A percentile compares a stretch with the other conserved stretches of the same genome.
These are phyloP conservation scores for Cornus controversa DNA, from an alignment of 148 eudicot species.

Conservation along the genomic window DNA sequence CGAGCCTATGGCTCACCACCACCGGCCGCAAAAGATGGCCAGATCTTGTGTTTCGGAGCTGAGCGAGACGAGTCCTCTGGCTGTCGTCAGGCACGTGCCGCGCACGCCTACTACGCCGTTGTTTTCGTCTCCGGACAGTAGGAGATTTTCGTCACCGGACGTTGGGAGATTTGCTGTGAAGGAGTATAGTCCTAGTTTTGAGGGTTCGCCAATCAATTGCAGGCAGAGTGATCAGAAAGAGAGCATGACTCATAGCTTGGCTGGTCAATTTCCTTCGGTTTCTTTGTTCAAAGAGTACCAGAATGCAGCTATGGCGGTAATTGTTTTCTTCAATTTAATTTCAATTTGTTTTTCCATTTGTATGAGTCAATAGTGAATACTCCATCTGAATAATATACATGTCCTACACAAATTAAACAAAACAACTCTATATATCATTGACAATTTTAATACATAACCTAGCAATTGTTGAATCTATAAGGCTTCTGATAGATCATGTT, in stretches of 20 bases:
- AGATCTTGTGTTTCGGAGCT: conserved; percentile 37
- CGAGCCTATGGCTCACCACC: conserved; percentile 18
- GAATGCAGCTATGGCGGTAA: conserved; percentile 83
- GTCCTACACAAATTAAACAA: neutral
- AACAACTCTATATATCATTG: neutral
- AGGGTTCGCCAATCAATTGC: conserved; percentile 28
- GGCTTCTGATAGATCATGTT: neutral
- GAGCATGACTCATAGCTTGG: conserved; percentile 52
- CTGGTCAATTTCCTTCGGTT: conserved; percentile 74
- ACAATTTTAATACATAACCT: neutral
- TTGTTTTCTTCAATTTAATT: neutral
- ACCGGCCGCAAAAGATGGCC: conserved; percentile 48
- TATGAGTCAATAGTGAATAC: no score
- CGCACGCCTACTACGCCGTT: conserved; percentile 33
- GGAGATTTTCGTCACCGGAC: neutral
- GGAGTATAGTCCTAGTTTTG: conserved; percentile 30
- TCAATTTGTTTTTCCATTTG: neutral
- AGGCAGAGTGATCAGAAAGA: conserved; percentile 31
- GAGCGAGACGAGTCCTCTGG: conserved; percentile 39
- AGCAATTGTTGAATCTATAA: neutral
- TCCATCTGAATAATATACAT: neutral
- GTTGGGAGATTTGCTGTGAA: conserved; percentile 19
- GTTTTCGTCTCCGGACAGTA: conserved; percentile 29
- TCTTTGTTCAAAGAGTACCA: conserved; percentile 84
- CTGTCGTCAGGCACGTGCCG: conserved; percentile 48